A percentile compares a stretch with the other conserved stretches of the same genome.
Conservation (phyloP, 116 monocot genomes). For the Zostera marina region DNA sequence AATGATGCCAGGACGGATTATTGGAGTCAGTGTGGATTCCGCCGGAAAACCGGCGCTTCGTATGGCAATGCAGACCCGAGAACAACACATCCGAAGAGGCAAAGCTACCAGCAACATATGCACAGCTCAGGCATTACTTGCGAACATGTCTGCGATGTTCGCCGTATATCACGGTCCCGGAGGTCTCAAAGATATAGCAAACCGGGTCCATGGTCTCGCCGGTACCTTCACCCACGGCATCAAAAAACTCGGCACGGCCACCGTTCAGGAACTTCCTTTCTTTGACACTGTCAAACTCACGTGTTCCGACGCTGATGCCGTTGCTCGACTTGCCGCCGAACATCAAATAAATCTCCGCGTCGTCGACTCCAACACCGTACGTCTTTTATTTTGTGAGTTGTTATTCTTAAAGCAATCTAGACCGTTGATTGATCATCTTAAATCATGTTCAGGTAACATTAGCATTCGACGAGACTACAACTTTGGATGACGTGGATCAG, state of each 20-base stretch:
- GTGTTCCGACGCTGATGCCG: conserved; percentile 50
- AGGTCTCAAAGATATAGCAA: conserved; percentile 83
- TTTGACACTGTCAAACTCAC: conserved; percentile 91
- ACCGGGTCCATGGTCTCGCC: conserved; percentile 84
- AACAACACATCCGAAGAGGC: conserved; percentile 96
- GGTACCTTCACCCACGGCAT: conserved; percentile 64
- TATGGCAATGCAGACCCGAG: conserved; percentile 99
- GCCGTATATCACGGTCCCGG: conserved; percentile 96
- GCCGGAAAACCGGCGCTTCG: conserved; percentile 85
- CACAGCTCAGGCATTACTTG: conserved; percentile 97
- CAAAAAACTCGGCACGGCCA: conserved; percentile 86
- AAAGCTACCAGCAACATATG: conserved; percentile 99
- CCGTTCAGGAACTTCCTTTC: conserved; percentile 83
- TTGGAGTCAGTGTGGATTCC: conserved; percentile 78
- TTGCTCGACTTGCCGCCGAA: conserved; percentile 59
- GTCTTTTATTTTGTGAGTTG: too few species aligned
- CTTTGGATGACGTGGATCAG: conserved; percentile 85
- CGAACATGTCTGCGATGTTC: conserved; percentile 99
- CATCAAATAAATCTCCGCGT: conserved; percentile 82
- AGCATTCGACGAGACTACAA: conserved; percentile 90
- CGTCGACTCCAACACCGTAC: conserved; percentile 73
- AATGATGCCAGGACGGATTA: conserved; percentile 98
- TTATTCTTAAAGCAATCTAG: too few species aligned
- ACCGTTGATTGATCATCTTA: too few species aligned
- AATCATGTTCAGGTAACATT: conserved; percentile 90